Evolutionary conservation across 2,329 filamentous ascomycete species (phyloP).

Genomic region (Stagonosporopsis tanaceti): DNA sequence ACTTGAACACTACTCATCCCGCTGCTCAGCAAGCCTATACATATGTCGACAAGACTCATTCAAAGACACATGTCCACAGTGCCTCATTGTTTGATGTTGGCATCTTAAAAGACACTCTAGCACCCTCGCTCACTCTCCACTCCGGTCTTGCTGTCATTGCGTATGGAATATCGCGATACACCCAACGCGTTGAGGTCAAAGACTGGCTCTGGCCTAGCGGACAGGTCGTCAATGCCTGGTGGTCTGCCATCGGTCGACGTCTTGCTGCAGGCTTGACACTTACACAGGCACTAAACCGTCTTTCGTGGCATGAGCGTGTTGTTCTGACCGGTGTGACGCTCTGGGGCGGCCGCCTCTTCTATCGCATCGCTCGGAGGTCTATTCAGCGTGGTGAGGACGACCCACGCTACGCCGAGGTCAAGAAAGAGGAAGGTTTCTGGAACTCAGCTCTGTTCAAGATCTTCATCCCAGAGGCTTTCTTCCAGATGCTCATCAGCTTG

Average conservation of each 20-base stretch:
- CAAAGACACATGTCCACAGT: conserved; percentile 42
- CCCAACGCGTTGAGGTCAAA: conserved; percentile 66
- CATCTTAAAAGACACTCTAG: conserved; percentile 61
- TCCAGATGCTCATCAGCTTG: conserved; percentile 64
- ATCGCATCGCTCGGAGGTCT: conserved; percentile 60
- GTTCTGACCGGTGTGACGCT: conserved; percentile 64
- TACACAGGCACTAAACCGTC: conserved; percentile 55
- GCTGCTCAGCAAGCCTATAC: conserved; percentile 21
- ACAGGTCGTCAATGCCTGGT: conserved; percentile 67
- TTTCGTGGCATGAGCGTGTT: conserved; percentile 64
- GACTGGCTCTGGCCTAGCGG: conserved; percentile 66
- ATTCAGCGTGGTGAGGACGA: conserved; percentile 63
- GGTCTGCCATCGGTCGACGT: conserved; percentile 64
- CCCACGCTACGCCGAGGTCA: conserved; percentile 61
- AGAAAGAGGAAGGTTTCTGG: conserved; percentile 65
- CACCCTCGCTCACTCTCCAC: conserved; percentile 64
- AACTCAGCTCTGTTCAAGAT: conserved; percentile 62
- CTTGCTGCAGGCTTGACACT: conserved; percentile 58
- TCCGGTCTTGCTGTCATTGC: conserved; percentile 61
- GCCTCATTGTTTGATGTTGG: conserved; percentile 54
- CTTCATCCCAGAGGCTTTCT: conserved; percentile 66
- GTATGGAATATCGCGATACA: conserved; percentile 61
- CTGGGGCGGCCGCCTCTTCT: conserved; percentile 66
- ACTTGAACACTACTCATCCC: conserved; percentile 37
- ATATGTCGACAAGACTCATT: conserved; percentile 42